Percentiles rank a stretch among this genome's conserved stretches.
These are phyloP conservation scores for Fusarium duplospermum DNA, from an alignment of 2,329 filamentous ascomycete genomes.

Conservation along the genomic window DNA sequence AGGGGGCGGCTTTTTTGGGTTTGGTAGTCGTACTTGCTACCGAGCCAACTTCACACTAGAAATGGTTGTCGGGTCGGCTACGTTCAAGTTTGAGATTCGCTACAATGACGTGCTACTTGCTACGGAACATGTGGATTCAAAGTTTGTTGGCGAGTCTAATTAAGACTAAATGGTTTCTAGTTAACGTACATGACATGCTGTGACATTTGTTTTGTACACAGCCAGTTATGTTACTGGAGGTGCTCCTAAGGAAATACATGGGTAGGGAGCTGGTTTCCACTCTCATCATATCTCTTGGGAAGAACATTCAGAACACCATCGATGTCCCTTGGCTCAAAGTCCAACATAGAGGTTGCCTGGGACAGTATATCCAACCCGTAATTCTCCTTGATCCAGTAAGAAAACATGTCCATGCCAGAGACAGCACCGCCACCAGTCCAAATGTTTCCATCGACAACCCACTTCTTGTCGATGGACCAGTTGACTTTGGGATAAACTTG, in stretches of 20 bases:
- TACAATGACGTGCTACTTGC: too few species aligned
- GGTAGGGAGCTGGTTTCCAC: conserved; percentile 46
- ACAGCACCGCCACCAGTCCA: conserved; percentile 60
- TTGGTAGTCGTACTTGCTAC: too few species aligned
- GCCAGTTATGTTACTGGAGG: neutral
- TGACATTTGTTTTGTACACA: too few species aligned
- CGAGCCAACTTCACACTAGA: too few species aligned
- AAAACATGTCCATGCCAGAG: conserved; percentile 59
- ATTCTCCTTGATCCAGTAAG: conserved; percentile 53
- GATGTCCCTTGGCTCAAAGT: conserved; percentile 52
- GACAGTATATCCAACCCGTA: conserved; percentile 47
- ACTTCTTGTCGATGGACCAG: conserved; percentile 57
- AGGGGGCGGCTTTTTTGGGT: too few species aligned
- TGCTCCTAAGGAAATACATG: conserved; percentile 13
- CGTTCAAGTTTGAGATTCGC: too few species aligned
- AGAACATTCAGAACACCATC: conserved; percentile 47
- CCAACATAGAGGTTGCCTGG: conserved; percentile 32
- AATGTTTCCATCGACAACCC: conserved; percentile 58
- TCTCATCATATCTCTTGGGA: conserved; percentile 42
- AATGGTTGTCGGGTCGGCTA: too few species aligned
- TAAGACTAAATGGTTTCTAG: too few species aligned
- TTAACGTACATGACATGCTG: too few species aligned
- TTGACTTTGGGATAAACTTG: conserved; percentile 53
- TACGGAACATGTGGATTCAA: too few species aligned
- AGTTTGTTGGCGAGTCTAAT: too few species aligned